Conservation (phyloP, 805 yeast species). For the Ogataea polymorpha region DNA sequence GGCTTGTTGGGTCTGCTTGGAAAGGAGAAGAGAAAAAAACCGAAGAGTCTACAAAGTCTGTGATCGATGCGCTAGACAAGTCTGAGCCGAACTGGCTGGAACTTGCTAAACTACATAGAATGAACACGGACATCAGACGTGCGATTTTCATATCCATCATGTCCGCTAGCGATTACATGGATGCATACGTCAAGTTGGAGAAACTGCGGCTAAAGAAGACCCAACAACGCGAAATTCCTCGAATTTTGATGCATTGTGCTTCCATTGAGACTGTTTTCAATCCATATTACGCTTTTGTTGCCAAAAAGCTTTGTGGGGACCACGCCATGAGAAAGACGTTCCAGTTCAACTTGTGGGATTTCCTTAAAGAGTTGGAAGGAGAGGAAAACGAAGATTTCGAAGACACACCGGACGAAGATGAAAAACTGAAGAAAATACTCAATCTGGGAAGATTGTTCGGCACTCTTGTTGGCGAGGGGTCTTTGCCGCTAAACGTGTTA, state of each 20-base stretch:
- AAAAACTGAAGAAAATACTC: conserved; percentile 54
- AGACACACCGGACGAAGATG: conserved; percentile 49
- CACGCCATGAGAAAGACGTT: conserved; percentile 78
- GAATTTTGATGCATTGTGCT: conserved; percentile 81
- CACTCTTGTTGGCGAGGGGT: conserved; percentile 64
- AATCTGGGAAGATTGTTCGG: conserved; percentile 85
- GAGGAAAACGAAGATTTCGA: conserved; percentile 25
- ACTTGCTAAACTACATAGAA: conserved; percentile 79
- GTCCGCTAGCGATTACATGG: conserved; percentile 92
- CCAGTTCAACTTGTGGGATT: conserved; percentile 89
- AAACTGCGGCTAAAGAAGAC: conserved; percentile 72
- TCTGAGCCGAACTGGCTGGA: conserved; percentile 87
- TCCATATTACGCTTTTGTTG: conserved; percentile 84
- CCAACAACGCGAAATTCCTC: conserved; percentile 85
- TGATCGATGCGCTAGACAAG: conserved; percentile 60
- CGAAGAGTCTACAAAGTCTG: conserved; percentile 41
- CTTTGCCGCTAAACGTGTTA: conserved; percentile 69
- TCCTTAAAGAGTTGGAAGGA: conserved; percentile 65
- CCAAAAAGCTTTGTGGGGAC: conserved; percentile 69
- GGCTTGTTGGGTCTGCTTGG: conserved; percentile 99
- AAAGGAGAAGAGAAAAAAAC: conserved; percentile 47
- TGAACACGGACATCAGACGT: conserved; percentile 93
- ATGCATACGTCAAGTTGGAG: conserved; percentile 79
- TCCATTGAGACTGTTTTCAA: conserved; percentile 79
- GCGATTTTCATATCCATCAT: conserved; percentile 91